Evolutionary conservation across 1,139 yeast species (phyloP).

Genomic region (Sugiyamaella xylanicola): DNA sequence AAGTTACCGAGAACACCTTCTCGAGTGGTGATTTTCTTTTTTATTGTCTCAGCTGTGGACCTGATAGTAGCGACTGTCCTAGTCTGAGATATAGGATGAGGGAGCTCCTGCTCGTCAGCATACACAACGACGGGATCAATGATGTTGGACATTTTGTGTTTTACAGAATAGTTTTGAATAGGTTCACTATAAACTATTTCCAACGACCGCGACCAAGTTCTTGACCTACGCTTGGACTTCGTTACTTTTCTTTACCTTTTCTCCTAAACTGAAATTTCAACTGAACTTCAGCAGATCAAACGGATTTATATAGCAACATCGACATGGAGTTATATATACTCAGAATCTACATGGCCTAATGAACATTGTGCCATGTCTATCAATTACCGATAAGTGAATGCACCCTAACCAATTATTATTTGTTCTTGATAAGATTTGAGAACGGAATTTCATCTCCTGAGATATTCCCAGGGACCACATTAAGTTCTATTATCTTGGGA

Average conservation of each 20-base stretch:
- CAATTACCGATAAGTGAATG: neutral
- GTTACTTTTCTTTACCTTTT: too few species aligned
- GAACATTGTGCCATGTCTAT: neutral
- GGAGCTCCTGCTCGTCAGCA: neutral
- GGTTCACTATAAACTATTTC: neutral
- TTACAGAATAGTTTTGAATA: neutral
- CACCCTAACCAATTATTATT: neutral
- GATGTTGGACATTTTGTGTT: neutral
- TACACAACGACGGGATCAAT: neutral
- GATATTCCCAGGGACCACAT: neutral
- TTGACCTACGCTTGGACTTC: too few species aligned
- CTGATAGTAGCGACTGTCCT: neutral
- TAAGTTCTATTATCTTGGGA: neutral
- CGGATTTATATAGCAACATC: neutral
- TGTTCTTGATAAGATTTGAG: neutral
- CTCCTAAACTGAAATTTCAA: neutral
- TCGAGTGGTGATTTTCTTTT: conserved; percentile 48
- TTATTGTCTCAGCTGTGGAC: neutral
- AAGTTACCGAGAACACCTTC: conserved; percentile 84
- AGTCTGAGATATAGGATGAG: neutral
- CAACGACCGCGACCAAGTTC: too few species aligned
- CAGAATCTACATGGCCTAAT: neutral
- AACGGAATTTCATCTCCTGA: neutral
- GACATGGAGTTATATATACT: neutral
- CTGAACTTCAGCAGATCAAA: neutral